phyloP scores from a whole-genome alignment of 805 yeast genomes.

The Candida insectorum region DNA sequence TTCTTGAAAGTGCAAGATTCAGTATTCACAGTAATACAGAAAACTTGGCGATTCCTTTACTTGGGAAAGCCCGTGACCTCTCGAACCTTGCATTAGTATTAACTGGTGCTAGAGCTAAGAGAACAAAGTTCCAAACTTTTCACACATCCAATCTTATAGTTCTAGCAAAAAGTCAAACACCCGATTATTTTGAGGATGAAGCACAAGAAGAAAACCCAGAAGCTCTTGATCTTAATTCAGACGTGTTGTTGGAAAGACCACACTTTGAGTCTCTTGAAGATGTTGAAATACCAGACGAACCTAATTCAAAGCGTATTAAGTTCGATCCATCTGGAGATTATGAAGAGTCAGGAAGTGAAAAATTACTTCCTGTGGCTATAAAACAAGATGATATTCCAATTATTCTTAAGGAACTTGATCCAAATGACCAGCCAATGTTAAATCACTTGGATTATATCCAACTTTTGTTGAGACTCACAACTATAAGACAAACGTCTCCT shows the following conservation, averaged over 20 bases:
- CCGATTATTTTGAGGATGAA: constrained; percentile 19
- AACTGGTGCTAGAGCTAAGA: constrained; percentile 85
- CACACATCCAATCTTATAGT: constrained; percentile 74
- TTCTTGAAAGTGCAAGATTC: constrained; percentile 66
- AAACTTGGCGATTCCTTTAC: constrained; percentile 51
- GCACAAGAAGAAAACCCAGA: constrained; percentile 40
- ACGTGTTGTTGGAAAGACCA: constrained; percentile 73
- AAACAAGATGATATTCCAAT: constrained; percentile 63
- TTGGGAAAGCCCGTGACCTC: constrained; percentile 53
- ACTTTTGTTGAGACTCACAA: constrained; percentile 62
- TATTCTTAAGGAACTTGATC: constrained; percentile 55
- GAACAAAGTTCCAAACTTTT: constrained; percentile 76
- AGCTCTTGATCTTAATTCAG: constrained; percentile 65
- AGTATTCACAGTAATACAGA: constrained; percentile 64
- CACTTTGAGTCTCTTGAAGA: constrained; percentile 60
- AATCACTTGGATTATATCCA: constrained; percentile 71
- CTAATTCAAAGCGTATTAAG: constrained; percentile 37
- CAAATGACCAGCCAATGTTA: constrained; percentile 76
- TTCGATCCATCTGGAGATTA: constrained; percentile 33
- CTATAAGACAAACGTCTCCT: constrained; percentile 69
- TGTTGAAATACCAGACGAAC: constrained; percentile 29
- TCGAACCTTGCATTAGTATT: constrained; percentile 62
- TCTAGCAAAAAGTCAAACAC: constrained; percentile 55
- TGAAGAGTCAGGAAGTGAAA: constrained; percentile 17
- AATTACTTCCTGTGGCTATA: constrained; percentile 59